A percentile compares a stretch with the other conserved stretches of the same genome.
Conservation (phyloP, 164 flowering plant species). For the Kalanchoe fedtschenkoi region DNA sequence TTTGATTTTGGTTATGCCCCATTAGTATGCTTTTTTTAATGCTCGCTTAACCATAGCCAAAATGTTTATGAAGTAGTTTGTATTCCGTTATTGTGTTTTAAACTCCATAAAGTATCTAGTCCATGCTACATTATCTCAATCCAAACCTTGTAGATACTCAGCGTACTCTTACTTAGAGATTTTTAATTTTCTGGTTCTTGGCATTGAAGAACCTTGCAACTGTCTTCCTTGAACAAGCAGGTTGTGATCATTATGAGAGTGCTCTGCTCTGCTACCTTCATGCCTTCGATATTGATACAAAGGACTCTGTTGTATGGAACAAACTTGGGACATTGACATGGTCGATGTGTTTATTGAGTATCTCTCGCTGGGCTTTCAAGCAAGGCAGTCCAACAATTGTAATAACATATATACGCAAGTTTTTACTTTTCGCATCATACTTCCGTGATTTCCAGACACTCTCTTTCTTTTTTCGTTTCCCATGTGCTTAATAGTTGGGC, state of each 20-base stretch:
- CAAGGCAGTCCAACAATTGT: slow-evolving; percentile 99
- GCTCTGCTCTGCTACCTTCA: slow-evolving; percentile 86
- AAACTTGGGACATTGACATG: slow-evolving; percentile 89
- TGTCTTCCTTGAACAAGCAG: slow-evolving; percentile 87
- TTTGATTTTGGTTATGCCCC: neutral
- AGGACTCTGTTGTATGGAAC: slow-evolving; percentile 96
- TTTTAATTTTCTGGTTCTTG: slow-evolving; percentile 43
- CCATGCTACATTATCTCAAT: neutral
- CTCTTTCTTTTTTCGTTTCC: neutral
- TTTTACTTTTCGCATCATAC: neutral
- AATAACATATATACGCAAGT: slow-evolving; percentile 15
- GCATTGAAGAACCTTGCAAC: slow-evolving; percentile 85
- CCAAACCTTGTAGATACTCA: neutral
- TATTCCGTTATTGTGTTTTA: neutral
- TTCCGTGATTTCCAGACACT: neutral
- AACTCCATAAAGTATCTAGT: neutral
- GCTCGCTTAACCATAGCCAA: neutral
- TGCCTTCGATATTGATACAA: slow-evolving; percentile 91
- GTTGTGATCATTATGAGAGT: slow-evolving; percentile 57
- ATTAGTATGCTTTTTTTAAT: neutral
- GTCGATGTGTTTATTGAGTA: slow-evolving; percentile 80
- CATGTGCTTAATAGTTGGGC: neutral
- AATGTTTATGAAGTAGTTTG: neutral
- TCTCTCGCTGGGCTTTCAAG: slow-evolving; percentile 98
- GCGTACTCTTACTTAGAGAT: neutral